phyloP scores from a whole-genome alignment of 768 basidiomycete genomes.

The Epithele typhae region DNA sequence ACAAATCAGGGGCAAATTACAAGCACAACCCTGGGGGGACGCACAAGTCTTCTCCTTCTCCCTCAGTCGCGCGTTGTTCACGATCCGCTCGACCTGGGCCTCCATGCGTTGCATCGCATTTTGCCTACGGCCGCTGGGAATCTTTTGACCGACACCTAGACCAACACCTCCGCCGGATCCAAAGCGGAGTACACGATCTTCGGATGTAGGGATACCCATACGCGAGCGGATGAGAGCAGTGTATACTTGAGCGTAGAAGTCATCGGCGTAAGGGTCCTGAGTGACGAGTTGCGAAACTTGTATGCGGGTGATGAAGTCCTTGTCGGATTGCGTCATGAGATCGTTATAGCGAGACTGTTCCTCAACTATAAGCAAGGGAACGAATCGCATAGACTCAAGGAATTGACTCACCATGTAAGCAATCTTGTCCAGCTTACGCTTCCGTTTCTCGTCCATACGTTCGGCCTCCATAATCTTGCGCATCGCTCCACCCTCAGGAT shows the following conservation, averaged over 20 bases:
- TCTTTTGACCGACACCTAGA: conserved; percentile 70
- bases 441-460: conserved; percentile 79
- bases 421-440: conserved; percentile 80
- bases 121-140: conserved; percentile 59
- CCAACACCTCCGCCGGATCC: conserved; percentile 81
- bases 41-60: conserved; percentile 74
- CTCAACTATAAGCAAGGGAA: conserved; percentile 4
- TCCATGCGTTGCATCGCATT: conserved; percentile 93
- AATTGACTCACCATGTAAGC: conserved; percentile 82
- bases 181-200: conserved; percentile 83
- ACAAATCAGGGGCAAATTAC: conserved; percentile 45
- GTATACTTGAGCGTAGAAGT: conserved; percentile 98
- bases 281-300: conserved; percentile 98
- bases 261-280: conserved; percentile 94
- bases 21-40: background rate
- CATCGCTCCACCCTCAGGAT: conserved; percentile 70
- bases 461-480: conserved; percentile 90
- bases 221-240: conserved; percentile 79
- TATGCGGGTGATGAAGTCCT: conserved; percentile 98
- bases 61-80: conserved; percentile 82
- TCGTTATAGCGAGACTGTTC: conserved; percentile 85
- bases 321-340: conserved; percentile 96
- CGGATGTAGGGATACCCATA: conserved; percentile 64
- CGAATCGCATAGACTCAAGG: background rate
- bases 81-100: conserved; percentile 93